Evolutionary conservation across 169 alveolate genomes (phyloP).

Genomic region (Blepharisma undulans): DNA sequence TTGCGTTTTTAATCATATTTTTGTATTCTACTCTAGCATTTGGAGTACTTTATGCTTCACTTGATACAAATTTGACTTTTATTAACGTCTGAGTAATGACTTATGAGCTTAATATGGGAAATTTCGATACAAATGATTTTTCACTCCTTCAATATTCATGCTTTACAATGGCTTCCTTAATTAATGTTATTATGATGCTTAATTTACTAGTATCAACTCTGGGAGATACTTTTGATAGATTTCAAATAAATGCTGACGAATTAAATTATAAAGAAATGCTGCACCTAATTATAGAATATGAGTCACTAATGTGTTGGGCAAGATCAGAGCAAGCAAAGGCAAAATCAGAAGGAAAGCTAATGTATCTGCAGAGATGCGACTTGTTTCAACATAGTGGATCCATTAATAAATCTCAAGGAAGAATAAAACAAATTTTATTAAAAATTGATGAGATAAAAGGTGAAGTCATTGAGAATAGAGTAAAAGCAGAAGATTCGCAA

Average conservation of each 20-base stretch:
- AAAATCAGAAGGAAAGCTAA: not conserved
- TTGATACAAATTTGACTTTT: not conserved
- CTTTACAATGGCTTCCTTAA: not conserved
- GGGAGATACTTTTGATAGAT: constrained; percentile 1
- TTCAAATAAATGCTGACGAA: not conserved
- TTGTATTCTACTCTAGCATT: not conserved
- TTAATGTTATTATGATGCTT: constrained; percentile 6
- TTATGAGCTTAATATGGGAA: not conserved
- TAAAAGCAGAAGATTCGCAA: not conserved
- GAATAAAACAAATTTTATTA: no score
- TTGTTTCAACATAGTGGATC: not conserved
- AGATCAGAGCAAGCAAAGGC: not conserved
- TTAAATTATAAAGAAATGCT: not conserved
- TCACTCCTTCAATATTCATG: not conserved
- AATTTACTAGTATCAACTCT: not conserved
- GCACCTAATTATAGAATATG: not conserved
- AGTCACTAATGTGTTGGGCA: not conserved
- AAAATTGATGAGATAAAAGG: not conserved
- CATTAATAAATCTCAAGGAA: not conserved
- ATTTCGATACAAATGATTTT: not conserved
- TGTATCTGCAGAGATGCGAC: not conserved
- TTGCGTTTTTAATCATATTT: not conserved
- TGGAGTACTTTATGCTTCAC: not conserved
- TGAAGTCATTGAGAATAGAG: not conserved
- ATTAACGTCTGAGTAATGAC: not conserved